Evolutionary conservation across 1,284 basidiomycete species (phyloP), one percentile per base, ranked within the genome.

Genomic region (Ganoderma lucidum): DNA sequence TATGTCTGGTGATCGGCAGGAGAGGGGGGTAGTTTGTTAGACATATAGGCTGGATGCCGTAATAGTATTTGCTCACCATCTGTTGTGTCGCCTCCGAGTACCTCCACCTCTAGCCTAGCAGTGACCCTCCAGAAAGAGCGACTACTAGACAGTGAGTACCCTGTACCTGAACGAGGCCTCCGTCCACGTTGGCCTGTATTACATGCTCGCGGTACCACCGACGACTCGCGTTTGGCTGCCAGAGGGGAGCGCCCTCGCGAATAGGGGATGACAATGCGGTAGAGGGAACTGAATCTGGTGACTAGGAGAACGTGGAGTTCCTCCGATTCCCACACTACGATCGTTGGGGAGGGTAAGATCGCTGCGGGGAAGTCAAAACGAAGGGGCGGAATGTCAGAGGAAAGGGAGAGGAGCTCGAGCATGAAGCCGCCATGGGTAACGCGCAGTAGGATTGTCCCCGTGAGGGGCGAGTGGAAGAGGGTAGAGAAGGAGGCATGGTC

Each of bases 361-460:
- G 85, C 78, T 23, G 91, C 88, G 35, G 95, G 93, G 74, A 96
- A 94, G 71, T 93, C 84, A 75, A 96, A 90, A 64, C 94, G 90
- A 69, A 96, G 83, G 14, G 91, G 89, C 55, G 86, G 81, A 3
- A 89, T 81, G 71, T 88, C 83, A 4, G 85, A 86, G 1, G 91
- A 88, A 56, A 96, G 83, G 2, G 93, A 91, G 41, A 91, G 79
- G 45, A 97, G 88, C 76, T 97, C 94, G 45, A 96, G 81, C 60
- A 93, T 89, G 70, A 91, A 81, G 23, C 92, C 93, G 65, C 88
- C 90, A 75, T 94, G 90, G 63, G 96, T 84, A 58, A 94, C 86
- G 73, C 95, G 91, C 62, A 93, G 82, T 61, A 96, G 85, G 67
- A 96, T 85, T 60, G 89, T 86, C 14, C 93, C 92, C 8, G 91